These are phyloP conservation scores for Mucor plumbeus DNA, from an alignment of 371 early-diverging fungal species.

Conservation along the genomic window DNA sequence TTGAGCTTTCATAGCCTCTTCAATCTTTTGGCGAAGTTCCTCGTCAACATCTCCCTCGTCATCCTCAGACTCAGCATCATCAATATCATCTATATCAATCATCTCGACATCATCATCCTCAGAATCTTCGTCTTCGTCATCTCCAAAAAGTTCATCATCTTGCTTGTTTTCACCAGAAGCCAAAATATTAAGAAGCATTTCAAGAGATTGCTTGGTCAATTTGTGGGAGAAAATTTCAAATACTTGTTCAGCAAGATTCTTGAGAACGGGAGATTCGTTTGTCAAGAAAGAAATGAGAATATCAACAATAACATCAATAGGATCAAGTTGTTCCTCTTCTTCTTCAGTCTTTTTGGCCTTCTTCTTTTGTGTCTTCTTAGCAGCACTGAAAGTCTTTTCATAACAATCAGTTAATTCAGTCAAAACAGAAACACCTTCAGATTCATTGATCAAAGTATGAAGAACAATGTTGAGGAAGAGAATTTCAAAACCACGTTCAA, in stretches of 20 bases:
- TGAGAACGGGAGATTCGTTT: conserved; percentile 78
- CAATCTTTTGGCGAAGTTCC: conserved; percentile 70
- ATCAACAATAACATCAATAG: conserved; percentile 92
- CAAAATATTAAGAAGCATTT: conserved; percentile 74
- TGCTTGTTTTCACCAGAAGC: conserved; percentile 55
- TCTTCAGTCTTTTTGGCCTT: conserved; percentile 43
- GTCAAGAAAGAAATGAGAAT: conserved; percentile 88
- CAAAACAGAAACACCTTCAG: conserved; percentile 64
- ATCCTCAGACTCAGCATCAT: conserved; percentile 34
- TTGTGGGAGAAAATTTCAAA: conserved; percentile 83
- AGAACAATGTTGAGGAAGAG: conserved; percentile 72
- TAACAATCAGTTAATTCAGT: conserved; percentile 79
- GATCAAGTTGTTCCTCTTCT: conserved; percentile 69
- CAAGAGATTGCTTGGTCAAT: conserved; percentile 76
- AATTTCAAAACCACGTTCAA: conserved; percentile 73
- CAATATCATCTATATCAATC: conserved; percentile 31
- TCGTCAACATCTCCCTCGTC: conserved; percentile 65
- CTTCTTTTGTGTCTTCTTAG: conserved; percentile 36
- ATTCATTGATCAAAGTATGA: conserved; percentile 70
- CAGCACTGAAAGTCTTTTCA: conserved; percentile 63
- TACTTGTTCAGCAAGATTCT: conserved; percentile 78
- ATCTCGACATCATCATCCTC: conserved; percentile 61
- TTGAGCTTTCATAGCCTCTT: conserved; percentile 67
- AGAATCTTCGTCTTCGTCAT: conserved; percentile 52
- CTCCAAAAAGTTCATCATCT: conserved; percentile 63